Percentiles rank a stretch among this genome's conserved stretches.
Conservation (phyloP, 2,329 filamentous ascomycete genomes). For the Neophaeococcomyces aloes region DNA sequence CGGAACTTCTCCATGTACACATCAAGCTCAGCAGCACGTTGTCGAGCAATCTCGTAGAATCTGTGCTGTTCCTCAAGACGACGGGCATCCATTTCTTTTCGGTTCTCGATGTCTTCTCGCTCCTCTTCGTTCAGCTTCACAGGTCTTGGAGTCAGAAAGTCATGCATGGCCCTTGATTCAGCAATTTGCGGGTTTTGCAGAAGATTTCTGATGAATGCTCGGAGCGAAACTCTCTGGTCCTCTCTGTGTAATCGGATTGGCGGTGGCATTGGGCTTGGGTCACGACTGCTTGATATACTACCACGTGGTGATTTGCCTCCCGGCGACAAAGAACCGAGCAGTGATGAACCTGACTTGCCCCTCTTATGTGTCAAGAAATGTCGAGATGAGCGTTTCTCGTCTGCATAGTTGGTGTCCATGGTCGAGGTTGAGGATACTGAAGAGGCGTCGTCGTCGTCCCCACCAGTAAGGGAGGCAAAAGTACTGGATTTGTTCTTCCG, state of each 20-base stretch:
- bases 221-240: conserved; percentile 78
- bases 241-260: conserved; percentile 66
- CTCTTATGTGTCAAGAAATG: conserved; percentile 22
- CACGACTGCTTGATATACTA: conserved; percentile 14
- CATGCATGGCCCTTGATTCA: conserved; percentile 67
- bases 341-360: conserved; percentile 14
- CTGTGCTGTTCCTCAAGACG: conserved; percentile 83
- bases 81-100: conserved; percentile 76
- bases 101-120: conserved; percentile 63
- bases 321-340: conserved; percentile 11
- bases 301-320: conserved; percentile 17
- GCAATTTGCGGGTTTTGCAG: conserved; percentile 77
- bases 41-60: conserved; percentile 91
- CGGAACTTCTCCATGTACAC: conserved; percentile 89
- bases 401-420: conserved; percentile 35
- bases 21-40: conserved; percentile 83
- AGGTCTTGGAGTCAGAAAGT: conserved; percentile 68
- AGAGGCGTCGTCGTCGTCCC: conserved; percentile 60
- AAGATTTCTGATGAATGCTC: conserved; percentile 79
- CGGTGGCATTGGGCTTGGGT: conserved; percentile 29
- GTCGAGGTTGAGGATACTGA: conserved; percentile 76
- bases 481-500: conserved; percentile 79
- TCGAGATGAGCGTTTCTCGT: conserved; percentile 25
- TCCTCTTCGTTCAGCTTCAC: conserved; percentile 73
- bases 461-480: conserved; percentile 46